A percentile compares a stretch with the other conserved stretches of the same genome.
phyloP scores from a whole-genome alignment of 306 rosid genomes.

The Dalbergia cochinchinensis region DNA sequence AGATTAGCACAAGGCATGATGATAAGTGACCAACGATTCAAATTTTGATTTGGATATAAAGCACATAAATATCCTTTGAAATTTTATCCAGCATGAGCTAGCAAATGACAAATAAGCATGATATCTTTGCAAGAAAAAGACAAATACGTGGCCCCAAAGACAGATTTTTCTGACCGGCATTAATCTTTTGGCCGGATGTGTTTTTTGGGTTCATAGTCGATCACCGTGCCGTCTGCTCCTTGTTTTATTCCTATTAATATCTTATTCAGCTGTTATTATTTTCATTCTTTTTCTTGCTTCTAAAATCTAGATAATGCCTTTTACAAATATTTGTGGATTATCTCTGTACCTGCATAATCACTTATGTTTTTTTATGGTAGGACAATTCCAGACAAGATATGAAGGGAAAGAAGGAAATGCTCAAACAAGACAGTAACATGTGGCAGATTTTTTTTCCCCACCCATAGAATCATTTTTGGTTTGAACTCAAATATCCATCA shows the following conservation, averaged over 20 bases:
- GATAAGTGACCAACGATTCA: slow-evolving; percentile 25
- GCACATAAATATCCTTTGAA: slow-evolving; percentile 4
- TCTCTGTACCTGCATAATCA: not conserved
- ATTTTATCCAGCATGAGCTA: not conserved
- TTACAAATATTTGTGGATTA: not conserved
- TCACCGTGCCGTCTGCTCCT: not conserved
- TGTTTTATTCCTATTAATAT: slow-evolving; percentile 22
- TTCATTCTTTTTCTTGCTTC: not conserved
- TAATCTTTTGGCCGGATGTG: not conserved
- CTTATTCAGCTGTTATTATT: not conserved
- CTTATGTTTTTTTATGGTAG: not conserved
- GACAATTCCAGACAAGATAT: not conserved
- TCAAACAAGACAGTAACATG: not conserved
- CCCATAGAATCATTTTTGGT: no score
- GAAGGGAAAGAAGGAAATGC: not conserved
- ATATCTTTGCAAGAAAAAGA: not conserved
- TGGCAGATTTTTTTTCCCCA: no score
- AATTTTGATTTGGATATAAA: not conserved
- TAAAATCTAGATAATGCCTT: slow-evolving; percentile 1
- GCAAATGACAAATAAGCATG: slow-evolving; percentile 1
- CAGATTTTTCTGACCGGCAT: not conserved
- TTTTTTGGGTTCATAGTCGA: not conserved
- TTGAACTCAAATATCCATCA: no score
- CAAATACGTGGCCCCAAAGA: not conserved
- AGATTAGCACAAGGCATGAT: not conserved